Evolutionary conservation across 257 asterid genomes (phyloP).

Genomic region (Apocynum venetum): DNA sequence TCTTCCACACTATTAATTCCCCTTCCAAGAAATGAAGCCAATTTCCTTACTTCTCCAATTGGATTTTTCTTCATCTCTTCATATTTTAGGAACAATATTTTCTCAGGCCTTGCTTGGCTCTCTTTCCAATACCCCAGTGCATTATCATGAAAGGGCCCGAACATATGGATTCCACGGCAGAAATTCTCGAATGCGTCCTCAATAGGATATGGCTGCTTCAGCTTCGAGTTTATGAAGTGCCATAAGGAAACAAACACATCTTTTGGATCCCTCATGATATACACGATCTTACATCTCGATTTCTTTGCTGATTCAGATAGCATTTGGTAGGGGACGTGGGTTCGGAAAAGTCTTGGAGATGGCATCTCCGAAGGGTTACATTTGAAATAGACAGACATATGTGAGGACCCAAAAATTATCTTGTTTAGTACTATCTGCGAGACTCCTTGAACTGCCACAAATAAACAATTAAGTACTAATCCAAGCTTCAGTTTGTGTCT

Average conservation of each 20-base stretch:
- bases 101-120: constrained; percentile 28
- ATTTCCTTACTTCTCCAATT: constrained; percentile 19
- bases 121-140: constrained; percentile 33
- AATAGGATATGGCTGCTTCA: constrained; percentile 19
- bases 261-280: constrained; percentile 37
- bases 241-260: constrained; percentile 38
- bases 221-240: constrained; percentile 26
- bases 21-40: constrained; percentile 36
- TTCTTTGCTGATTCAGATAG: constrained; percentile 26
- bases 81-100: constrained; percentile 32
- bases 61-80: constrained; percentile 33
- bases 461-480: too few relatives aligned
- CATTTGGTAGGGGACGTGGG: constrained; percentile 28
- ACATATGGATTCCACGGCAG: constrained; percentile 23
- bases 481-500: too few relatives aligned
- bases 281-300: constrained; percentile 30
- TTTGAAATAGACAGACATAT: neutral
- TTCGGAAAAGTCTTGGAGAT: constrained; percentile 24
- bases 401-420: too few relatives aligned
- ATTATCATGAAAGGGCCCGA: constrained; percentile 29
- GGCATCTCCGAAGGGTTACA: neutral
- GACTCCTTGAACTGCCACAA: too few relatives aligned
- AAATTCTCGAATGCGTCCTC: constrained; percentile 22
- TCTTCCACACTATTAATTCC: constrained; percentile 19
- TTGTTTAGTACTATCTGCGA: too few relatives aligned